These are phyloP conservation scores for Talaromyces sp. DNA, from an alignment of 2,329 filamentous ascomycete genomes.

Conservation along the genomic window DNA sequence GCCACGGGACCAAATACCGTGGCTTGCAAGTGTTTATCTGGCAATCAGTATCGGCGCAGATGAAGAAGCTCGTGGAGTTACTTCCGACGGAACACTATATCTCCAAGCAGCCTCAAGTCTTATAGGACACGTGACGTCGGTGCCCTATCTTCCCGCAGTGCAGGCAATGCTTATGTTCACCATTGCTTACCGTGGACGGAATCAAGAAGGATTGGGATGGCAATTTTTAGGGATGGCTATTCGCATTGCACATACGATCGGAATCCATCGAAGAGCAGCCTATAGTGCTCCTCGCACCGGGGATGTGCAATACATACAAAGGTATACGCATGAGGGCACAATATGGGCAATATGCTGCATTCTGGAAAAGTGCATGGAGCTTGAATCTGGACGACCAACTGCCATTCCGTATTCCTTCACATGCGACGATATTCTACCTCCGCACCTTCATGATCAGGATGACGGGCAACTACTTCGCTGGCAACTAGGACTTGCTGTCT, in stretches of 20 bases:
- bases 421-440: conserved; percentile 10
- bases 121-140: conserved; percentile 10
- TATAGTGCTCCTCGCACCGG: background rate
- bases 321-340: conserved; percentile 5
- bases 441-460: conserved; percentile 7
- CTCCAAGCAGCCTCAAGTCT: conserved; percentile 11
- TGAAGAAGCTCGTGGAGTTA: background rate
- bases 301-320: background rate
- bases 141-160: conserved; percentile 13
- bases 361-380: conserved; percentile 13
- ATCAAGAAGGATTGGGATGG: conserved; percentile 14
- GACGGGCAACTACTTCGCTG: conserved; percentile 10
- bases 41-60: conserved; percentile 8
- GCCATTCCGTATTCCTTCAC: conserved; percentile 6
- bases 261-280: conserved; percentile 9
- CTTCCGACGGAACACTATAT: conserved; percentile 9
- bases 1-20: conserved; percentile 12
- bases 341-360: conserved; percentile 15
- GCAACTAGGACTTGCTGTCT: conserved; percentile 11
- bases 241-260: conserved; percentile 12
- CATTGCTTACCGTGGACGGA: conserved; percentile 11
- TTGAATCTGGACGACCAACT: conserved; percentile 13
- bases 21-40: conserved; percentile 12
- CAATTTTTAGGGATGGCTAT: conserved; percentile 8
- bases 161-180: conserved; percentile 15